Conservation (phyloP, 2,329 filamentous ascomycete genomes). For the Hortaea sp. region DNA sequence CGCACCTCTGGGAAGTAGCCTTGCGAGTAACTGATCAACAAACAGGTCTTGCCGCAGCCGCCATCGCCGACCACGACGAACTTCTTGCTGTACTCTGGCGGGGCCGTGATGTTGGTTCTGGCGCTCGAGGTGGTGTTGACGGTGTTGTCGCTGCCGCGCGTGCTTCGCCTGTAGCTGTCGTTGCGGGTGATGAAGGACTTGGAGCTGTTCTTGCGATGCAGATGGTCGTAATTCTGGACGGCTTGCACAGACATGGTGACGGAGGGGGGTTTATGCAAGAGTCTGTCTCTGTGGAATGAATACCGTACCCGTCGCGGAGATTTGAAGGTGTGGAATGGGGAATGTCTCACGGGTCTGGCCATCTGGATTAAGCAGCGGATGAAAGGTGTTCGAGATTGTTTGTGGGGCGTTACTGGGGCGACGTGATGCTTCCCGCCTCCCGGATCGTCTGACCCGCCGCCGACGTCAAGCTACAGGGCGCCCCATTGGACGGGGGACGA, state of each 20-base stretch:
- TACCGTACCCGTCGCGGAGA: too few species aligned
- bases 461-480: too few species aligned
- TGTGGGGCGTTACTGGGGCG: too few species aligned
- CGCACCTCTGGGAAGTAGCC: slow-evolving; percentile 96
- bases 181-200: slow-evolving; percentile 23
- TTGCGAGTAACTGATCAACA: slow-evolving; percentile 97
- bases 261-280: neutral
- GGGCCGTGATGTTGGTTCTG: slow-evolving; percentile 78
- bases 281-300: too few species aligned
- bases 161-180: slow-evolving; percentile 30
- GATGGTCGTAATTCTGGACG: slow-evolving; percentile 44
- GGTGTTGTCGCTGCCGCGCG: slow-evolving; percentile 66
- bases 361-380: too few species aligned
- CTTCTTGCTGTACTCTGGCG: slow-evolving; percentile 94
- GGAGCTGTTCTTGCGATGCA: slow-evolving; percentile 45
- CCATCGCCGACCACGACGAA: slow-evolving; percentile 97
- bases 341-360: too few species aligned
- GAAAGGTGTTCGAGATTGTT: too few species aligned
- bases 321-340: too few species aligned
- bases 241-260: slow-evolving; percentile 22
- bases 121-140: slow-evolving; percentile 71
- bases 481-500: too few species aligned
- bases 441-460: too few species aligned
- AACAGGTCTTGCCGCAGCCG: slow-evolving; percentile 95
- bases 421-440: too few species aligned